Base-by-base conservation (phyloP, 2,329 filamentous ascomycete genomes). In the Diaporthe vexans region DNA sequence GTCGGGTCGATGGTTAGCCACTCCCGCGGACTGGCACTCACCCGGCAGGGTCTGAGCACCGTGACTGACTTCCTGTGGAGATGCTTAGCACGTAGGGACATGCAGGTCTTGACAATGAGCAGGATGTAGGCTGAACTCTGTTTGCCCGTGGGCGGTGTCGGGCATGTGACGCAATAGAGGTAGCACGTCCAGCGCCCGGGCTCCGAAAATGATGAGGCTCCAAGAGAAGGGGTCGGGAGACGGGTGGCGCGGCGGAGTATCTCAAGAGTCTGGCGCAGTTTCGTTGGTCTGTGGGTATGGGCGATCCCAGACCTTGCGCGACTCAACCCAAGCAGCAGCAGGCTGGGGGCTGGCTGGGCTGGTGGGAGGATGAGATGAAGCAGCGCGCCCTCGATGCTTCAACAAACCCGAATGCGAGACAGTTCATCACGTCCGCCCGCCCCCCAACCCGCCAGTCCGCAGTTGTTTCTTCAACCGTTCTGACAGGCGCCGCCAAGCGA, bases 71-170 rank as follows among this genome's bases (percentile, higher is more conserved):
- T 51, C 5, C 26, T 67, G 61, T 24, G 24, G 6, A 17, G 26
- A 51, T 67, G 29, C 26, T 51, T 29, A 46, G 59, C 59, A 48
- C 5, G 24, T 43, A 48, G 46, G 9, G 26, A 24, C 11, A 35
- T 67, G 61, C 46, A 52, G 26, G 61, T 11, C 61, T 65, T 65
- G 61, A 65, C 61, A 48, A 51, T 6, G 61, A 51, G 43, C 61
- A 48, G 24, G 43, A 48, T 51, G 61, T 43, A 10, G 61, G 61
- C 61, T 65, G 61, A 65, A 65, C 61, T 65, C 61, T 65, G 43
- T 65, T 51, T 33, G 26, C 3, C 40, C 43, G 33, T 43, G 61
- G 24, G 15, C 61, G 13, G 29, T 46, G 4, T 67, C 61, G 46
- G 61, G 29, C 46, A 52, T 52, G 61, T 52, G 61, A 52, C 46